Percentiles rank a stretch among this genome's conserved stretches.
phyloP scores from a whole-genome alignment of 1,139 yeast genomes.

The Suhomyces yuchorum region DNA sequence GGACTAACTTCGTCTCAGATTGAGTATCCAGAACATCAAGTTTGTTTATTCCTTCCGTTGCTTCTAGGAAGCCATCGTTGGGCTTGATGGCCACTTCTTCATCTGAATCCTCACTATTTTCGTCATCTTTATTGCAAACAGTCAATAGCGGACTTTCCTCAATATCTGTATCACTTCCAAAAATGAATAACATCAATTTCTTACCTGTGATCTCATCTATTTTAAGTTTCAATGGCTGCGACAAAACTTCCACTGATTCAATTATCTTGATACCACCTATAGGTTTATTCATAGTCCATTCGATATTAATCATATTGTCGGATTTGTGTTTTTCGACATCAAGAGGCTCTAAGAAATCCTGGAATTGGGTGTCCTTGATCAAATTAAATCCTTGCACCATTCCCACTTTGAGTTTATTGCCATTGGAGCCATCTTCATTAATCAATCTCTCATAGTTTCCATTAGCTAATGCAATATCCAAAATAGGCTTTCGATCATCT shows the following conservation, averaged over 20 bases:
- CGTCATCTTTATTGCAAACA: conserved; percentile 14
- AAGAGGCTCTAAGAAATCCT: conserved; percentile 41
- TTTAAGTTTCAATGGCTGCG: conserved; percentile 58
- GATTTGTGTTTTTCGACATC: conserved; percentile 18
- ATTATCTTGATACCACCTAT: conserved; percentile 70
- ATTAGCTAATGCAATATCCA: conserved; percentile 43
- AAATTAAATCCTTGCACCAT: conserved; percentile 49
- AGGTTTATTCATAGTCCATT: conserved; percentile 66
- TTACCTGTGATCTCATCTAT: conserved; percentile 64
- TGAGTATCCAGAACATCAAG: conserved; percentile 3
- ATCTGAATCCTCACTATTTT: conserved; percentile 15
- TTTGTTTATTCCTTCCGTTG: conserved; percentile 7
- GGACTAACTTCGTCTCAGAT: conserved; percentile 2
- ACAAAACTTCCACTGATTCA: conserved; percentile 52
- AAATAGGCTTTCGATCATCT: conserved; percentile 44
- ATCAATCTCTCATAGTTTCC: conserved; percentile 51
- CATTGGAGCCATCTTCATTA: conserved; percentile 47
- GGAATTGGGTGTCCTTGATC: conserved; percentile 35
- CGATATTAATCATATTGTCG: conserved; percentile 42
- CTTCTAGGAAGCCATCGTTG: conserved; percentile 17
- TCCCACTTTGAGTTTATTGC: conserved; percentile 42
- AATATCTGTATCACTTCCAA: conserved; percentile 45
- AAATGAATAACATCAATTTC: conserved; percentile 56
- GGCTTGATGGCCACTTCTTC: conserved; percentile 6
- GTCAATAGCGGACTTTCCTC: conserved; percentile 35